Evolutionary conservation across 495 filamentous ascomycete genomes (phyloP).

Genomic region (Daldinia concentrica): DNA sequence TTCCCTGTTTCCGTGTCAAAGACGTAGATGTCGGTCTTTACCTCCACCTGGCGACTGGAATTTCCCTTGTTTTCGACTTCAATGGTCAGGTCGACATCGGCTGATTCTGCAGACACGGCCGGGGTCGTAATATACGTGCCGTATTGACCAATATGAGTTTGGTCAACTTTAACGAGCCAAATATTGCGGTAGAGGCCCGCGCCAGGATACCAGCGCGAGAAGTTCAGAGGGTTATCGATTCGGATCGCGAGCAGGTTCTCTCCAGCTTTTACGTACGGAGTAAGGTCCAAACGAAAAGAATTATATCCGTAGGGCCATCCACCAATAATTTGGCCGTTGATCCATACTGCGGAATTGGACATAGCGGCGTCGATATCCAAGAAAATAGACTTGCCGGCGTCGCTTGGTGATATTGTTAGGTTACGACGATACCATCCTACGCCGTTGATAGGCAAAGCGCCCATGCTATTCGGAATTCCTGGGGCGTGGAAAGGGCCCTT

Average conservation of each 20-base stretch:
- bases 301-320: constrained; percentile 63
- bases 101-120: constrained; percentile 49
- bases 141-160: constrained; percentile 54
- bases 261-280: constrained; percentile 50
- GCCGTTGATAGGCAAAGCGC: constrained; percentile 61
- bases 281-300: constrained; percentile 61
- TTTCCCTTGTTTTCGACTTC: constrained; percentile 52
- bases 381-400: constrained; percentile 52
- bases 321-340: constrained; percentile 59
- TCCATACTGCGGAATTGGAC: constrained; percentile 59
- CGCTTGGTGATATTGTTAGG: constrained; percentile 40
- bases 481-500: constrained; percentile 57
- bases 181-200: constrained; percentile 62
- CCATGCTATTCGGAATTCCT: constrained; percentile 64
- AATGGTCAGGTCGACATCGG: constrained; percentile 51
- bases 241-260: constrained; percentile 58
- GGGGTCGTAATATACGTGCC: constrained; percentile 57
- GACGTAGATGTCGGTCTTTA: constrained; percentile 44
- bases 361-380: constrained; percentile 61
- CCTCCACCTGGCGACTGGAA: constrained; percentile 38
- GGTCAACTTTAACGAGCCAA: constrained; percentile 57
- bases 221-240: constrained; percentile 55
- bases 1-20: constrained; percentile 39
- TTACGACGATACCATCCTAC: constrained; percentile 62
- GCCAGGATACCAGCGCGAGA: constrained; percentile 61